These are phyloP conservation scores for Pythium guiyangense DNA, from an alignment of 352 stramenopile genomes.

Conservation along the genomic window DNA sequence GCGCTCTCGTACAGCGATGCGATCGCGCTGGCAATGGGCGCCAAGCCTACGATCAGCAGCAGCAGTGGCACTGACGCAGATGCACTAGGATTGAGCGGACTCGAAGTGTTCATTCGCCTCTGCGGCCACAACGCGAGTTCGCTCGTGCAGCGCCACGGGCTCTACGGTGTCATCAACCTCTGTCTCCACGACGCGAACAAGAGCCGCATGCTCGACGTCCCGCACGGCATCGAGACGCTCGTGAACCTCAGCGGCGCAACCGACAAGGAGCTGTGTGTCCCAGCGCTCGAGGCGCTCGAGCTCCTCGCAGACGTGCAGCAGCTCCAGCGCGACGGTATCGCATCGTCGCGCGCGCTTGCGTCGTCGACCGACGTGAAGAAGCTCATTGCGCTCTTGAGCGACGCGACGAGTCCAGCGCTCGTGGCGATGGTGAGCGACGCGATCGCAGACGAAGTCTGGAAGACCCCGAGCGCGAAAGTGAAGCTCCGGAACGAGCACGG, in stretches of 20 bases:
- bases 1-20: conserved; percentile 79
- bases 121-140: conserved; percentile 23
- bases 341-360: conserved; percentile 23
- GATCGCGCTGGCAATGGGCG: conserved; percentile 56
- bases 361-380: conserved; percentile 52
- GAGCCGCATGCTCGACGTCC: conserved; percentile 56
- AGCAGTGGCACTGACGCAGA: neutral
- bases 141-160: conserved; percentile 53
- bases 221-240: conserved; percentile 73
- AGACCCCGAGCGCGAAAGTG: conserved; percentile 46
- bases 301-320: conserved; percentile 65
- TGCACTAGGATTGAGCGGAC: conserved; percentile 20
- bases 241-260: conserved; percentile 68
- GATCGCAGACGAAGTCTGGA: conserved; percentile 80
- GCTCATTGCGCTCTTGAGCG: conserved; percentile 55
- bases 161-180: conserved; percentile 80
- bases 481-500: conserved; percentile 61
- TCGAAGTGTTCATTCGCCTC: conserved; percentile 47
- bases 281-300: conserved; percentile 70
- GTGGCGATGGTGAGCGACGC: conserved; percentile 70
- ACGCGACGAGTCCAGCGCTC: conserved; percentile 46
- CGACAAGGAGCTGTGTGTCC: conserved; percentile 54
- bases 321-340: conserved; percentile 34
- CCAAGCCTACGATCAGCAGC: neutral
- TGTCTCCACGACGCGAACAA: conserved; percentile 86